Conservation (phyloP, 768 basidiomycete genomes). For the Russula lepida region DNA sequence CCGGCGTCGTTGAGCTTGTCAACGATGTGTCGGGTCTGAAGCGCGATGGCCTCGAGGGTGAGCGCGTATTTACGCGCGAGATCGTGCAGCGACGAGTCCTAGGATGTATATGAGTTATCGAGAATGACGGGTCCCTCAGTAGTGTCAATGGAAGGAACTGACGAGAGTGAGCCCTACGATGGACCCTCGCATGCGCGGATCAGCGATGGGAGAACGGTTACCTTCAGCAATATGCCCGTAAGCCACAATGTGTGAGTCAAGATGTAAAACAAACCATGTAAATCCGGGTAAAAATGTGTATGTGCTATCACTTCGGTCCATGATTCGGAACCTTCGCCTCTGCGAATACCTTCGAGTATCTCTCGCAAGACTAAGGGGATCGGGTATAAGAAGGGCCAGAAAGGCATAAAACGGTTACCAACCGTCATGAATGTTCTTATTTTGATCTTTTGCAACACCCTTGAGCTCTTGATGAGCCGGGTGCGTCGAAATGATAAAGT, state of each 20-base stretch:
- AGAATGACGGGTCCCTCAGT: background rate
- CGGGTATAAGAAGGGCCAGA: background rate
- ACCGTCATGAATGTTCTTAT: slow-evolving; percentile 54
- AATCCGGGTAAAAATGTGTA: slow-evolving; percentile 91
- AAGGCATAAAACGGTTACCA: slow-evolving; percentile 14
- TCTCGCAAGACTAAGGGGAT: slow-evolving; percentile 55
- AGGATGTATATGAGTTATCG: background rate
- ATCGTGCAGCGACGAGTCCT: slow-evolving; percentile 69
- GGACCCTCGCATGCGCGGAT: slow-evolving; percentile 90
- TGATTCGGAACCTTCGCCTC: slow-evolving; percentile 45
- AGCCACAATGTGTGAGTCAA: background rate
- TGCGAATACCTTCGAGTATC: slow-evolving; percentile 55
- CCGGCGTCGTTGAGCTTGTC: slow-evolving; percentile 84
- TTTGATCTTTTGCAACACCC: slow-evolving; percentile 49
- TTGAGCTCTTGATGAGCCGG: slow-evolving; percentile 70
- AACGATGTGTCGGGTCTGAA: slow-evolving; percentile 91
- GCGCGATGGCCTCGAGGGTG: slow-evolving; percentile 86
- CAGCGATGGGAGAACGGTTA: slow-evolving; percentile 93
- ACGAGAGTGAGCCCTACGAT: slow-evolving; percentile 81
- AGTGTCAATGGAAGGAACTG: slow-evolving; percentile 19
- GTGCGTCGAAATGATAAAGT: slow-evolving; percentile 91
- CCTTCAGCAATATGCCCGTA: slow-evolving; percentile 38
- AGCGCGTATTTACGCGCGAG: slow-evolving; percentile 87
- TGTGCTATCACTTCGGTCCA: slow-evolving; percentile 84
- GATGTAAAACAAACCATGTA: slow-evolving; percentile 53